Evolutionary conservation across 2,329 filamentous ascomycete species (phyloP).

Genomic region (Rhynchosporium graminicola): DNA sequence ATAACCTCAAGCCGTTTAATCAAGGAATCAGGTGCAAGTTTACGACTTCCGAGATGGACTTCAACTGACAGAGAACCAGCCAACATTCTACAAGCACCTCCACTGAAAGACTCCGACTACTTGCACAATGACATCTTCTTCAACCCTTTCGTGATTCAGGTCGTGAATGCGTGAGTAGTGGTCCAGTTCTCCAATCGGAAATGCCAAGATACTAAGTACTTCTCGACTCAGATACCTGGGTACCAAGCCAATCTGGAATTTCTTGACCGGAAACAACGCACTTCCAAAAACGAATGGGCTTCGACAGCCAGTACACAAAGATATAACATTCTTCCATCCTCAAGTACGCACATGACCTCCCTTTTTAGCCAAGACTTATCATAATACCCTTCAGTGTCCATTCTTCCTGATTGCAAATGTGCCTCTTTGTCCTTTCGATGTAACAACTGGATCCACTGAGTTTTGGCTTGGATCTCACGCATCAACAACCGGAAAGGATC

Average conservation of each 20-base stretch:
- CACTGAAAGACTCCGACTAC: constrained; percentile 39
- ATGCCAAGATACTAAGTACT: not conserved
- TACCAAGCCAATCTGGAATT: constrained; percentile 44
- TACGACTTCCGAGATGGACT: not conserved
- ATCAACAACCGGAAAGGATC: constrained; percentile 39
- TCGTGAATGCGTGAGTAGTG: constrained; percentile 43
- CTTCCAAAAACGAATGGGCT: constrained; percentile 42
- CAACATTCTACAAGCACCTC: constrained; percentile 45
- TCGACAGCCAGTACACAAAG: constrained; percentile 45
- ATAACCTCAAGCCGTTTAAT: constrained; percentile 40
- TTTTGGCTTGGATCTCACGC: constrained; percentile 47
- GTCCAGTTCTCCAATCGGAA: not conserved
- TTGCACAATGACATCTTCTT: constrained; percentile 46
- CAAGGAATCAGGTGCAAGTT: constrained; percentile 42
- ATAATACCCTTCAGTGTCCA: constrained; percentile 33
- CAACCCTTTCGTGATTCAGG: constrained; percentile 45
- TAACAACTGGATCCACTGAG: constrained; percentile 43
- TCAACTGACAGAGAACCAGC: constrained; percentile 32
- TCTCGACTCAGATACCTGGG: constrained; percentile 44
- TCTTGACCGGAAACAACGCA: constrained; percentile 46
- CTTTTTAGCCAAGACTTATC: not conserved
- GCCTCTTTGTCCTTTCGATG: constrained; percentile 42
- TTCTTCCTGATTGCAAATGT: constrained; percentile 46
- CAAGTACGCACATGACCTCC: constrained; percentile 22
- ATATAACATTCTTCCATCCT: constrained; percentile 43